Evolutionary conservation across 2,329 filamentous ascomycete genomes (phyloP), one percentile per base, ranked within the genome.

Genomic region (Scedosporium aurantiacum): DNA sequence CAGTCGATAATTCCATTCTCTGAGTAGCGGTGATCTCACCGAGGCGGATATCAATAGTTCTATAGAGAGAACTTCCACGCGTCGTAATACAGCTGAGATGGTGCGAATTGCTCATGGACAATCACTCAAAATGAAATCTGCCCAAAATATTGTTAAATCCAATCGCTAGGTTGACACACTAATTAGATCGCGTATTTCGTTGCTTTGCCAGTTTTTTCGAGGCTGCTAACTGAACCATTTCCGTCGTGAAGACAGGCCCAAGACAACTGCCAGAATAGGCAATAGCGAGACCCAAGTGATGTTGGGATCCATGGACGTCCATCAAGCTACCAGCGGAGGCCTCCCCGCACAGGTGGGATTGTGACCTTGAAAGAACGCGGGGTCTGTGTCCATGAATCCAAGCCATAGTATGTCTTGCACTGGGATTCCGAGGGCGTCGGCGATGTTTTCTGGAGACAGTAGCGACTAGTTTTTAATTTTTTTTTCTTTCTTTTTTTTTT

Each of bases 351-450:
- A 3, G 65, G 57, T 2, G 65, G 65, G 25, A 79, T 74, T 3
- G 76, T 78, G 2, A 70, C 73, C 60, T 81, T 81, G 67, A 75
- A n/a, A n/a, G n/a, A n/a, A 81, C 0, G 77, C 76, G 60, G 74
- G 65, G 0, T 78, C 79, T 1, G 73, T 75, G 1, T 79, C 76
- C 61, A 75, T 81, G 63, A 73, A 76, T 0, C 73, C 73, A 32
- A 67, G 66, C 72, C 73, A 76, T 0, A 75, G 57, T 5, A 77
- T 69, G 0, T 75, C 68, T 1, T 67, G 58, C 5, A 64, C 52
- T 0, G 57, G 1, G 1, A 75, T 57, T 0, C 65, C 65, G 1
- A 75, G 74, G 60, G 1, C 57, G 3, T 60, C 60, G 0, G 69
- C 66, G 0, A 78, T 66, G 0, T 72, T 66, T n/a, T 71, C 64